Conservation (phyloP, 441 rosid genomes). For the Populus hybrid region DNA sequence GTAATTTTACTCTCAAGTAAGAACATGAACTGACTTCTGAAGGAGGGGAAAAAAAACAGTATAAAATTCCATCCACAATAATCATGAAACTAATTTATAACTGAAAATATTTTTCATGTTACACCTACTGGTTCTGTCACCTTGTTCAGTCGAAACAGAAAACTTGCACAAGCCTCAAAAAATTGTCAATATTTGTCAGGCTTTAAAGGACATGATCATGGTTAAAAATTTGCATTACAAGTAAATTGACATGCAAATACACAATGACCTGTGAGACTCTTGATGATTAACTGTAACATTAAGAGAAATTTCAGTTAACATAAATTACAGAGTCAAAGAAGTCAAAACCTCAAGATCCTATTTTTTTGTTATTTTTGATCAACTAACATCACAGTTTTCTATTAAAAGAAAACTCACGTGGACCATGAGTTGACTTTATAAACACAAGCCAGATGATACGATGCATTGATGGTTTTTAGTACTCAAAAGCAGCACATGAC, state of each 20-base stretch:
- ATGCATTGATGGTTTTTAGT: not conserved
- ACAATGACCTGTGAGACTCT: not conserved
- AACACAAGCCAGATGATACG: not conserved
- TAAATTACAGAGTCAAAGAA: not conserved
- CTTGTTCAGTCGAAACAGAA: not conserved
- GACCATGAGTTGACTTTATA: conserved; percentile 2
- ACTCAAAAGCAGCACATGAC: not conserved
- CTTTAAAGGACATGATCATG: not conserved
- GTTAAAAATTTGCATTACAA: not conserved
- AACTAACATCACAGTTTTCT: conserved; percentile 1
- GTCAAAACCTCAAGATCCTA: not conserved
- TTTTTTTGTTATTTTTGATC: not conserved
- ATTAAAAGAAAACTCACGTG: not conserved
- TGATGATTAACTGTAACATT: not conserved
- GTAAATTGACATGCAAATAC: not conserved
- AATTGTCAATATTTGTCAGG: not conserved
- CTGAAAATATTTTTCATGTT: not conserved
- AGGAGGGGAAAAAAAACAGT: not conserved
- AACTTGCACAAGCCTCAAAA: not conserved
- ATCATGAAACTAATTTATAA: not conserved
- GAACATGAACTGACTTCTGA: conserved; percentile 9
- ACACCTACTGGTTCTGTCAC: not conserved
- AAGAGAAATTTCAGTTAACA: not conserved
- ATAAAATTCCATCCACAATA: not conserved
- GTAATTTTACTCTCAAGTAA: conserved; percentile 14